Evolutionary conservation across 192 early-diverging fungal genomes (phyloP).

Genomic region (Neocallimastix lanati): DNA sequence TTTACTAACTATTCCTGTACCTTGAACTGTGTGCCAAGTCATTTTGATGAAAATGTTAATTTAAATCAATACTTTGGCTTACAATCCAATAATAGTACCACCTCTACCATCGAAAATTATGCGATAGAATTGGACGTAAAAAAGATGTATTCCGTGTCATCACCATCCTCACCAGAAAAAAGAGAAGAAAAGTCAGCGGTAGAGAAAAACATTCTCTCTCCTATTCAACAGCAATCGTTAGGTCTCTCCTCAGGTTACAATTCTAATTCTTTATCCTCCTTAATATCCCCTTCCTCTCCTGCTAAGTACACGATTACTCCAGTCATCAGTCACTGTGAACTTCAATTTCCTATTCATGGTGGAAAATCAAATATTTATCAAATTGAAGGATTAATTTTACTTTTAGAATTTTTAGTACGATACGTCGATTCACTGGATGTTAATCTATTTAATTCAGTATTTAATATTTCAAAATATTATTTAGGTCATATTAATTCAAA

Average conservation of each 20-base stretch:
- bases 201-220: neutral
- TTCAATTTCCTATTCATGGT: neutral
- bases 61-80: neutral
- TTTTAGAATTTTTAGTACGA: neutral
- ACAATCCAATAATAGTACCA: neutral
- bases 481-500: neutral
- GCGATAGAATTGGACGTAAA: neutral
- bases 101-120: neutral
- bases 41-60: neutral
- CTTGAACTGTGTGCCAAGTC: neutral
- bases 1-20: neutral
- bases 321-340: neutral
- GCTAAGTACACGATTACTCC: neutral
- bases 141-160: neutral
- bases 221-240: neutral
- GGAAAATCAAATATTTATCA: neutral
- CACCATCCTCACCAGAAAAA: neutral
- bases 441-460: neutral
- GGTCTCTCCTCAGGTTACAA: neutral
- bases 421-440: neutral
- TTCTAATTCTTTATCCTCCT: neutral
- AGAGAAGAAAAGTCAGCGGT: neutral
- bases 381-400: neutral
- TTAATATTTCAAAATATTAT: neutral
- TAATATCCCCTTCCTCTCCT: neutral